phyloP scores from a whole-genome alignment of 73 alveolate species.

The Paramecium octaurelia region DNA sequence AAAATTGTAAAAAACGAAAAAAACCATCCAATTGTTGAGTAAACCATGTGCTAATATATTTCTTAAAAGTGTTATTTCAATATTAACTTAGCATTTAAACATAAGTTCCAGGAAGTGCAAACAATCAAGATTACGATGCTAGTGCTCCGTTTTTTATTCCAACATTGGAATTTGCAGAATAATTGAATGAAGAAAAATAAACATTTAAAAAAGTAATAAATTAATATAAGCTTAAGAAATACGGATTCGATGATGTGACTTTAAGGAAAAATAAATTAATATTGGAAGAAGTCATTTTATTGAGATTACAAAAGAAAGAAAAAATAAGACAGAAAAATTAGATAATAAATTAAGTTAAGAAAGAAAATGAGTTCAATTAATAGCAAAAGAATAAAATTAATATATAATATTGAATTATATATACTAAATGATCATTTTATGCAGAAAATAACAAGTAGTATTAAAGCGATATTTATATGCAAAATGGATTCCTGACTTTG shows the following conservation, averaged over 20 bases:
- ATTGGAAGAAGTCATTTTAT: conserved; percentile 49
- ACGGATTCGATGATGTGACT: conserved; percentile 58
- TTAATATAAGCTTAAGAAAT: background rate
- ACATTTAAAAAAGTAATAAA: conserved; percentile 16
- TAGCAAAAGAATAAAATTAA: background rate
- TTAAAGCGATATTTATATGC: background rate
- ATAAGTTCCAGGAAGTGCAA: background rate
- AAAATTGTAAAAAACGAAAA: conserved; percentile 44
- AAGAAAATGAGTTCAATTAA: background rate
- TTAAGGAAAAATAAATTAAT: conserved; percentile 53
- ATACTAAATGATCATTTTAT: background rate
- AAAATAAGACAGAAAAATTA: conserved; percentile 52
- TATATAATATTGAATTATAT: background rate
- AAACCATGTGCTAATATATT: conserved; percentile 37
- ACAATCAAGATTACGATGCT: conserved; percentile 31
- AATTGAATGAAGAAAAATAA: conserved; percentile 43
- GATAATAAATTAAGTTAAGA: conserved; percentile 14
- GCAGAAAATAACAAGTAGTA: background rate
- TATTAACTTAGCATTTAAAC: background rate
- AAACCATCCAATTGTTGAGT: conserved; percentile 20
- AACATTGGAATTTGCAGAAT: conserved; percentile 53
- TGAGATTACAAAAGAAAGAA: conserved; percentile 49
- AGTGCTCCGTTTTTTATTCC: conserved; percentile 54
- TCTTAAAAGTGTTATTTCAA: background rate
- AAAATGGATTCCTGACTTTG: background rate